These are phyloP conservation scores for Phytophthora chlamydospora DNA, from an alignment of 352 stramenopile genomes.

Conservation along the genomic window DNA sequence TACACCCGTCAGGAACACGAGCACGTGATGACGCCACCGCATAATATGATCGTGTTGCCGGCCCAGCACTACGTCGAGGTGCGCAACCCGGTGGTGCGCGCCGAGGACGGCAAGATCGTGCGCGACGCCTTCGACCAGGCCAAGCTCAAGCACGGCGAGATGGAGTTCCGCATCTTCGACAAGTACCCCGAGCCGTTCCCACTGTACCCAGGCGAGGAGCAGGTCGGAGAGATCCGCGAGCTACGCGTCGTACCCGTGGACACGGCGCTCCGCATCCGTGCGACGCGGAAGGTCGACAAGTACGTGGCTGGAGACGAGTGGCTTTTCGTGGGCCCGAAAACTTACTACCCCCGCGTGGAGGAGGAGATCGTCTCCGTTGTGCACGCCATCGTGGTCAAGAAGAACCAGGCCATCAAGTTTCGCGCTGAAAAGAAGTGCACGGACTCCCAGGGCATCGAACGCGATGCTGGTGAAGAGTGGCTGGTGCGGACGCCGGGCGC, in stretches of 20 bases:
- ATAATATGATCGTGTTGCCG: constrained; percentile 82
- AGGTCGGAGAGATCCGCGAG: constrained; percentile 58
- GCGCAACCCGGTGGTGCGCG: constrained; percentile 66
- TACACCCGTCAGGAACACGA: constrained; percentile 87
- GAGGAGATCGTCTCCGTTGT: constrained; percentile 67
- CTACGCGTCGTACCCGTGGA: constrained; percentile 68
- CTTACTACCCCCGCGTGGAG: constrained; percentile 78
- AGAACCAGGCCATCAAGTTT: constrained; percentile 84
- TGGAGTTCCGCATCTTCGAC: constrained; percentile 79
- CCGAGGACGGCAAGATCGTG: constrained; percentile 53
- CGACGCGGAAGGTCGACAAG: constrained; percentile 60
- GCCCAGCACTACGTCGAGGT: constrained; percentile 83
- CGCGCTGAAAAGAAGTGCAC: constrained; percentile 83
- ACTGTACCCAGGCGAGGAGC: constrained; percentile 72
- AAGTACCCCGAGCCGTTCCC: constrained; percentile 81
- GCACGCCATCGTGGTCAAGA: constrained; percentile 72
- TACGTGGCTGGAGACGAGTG: constrained; percentile 74
- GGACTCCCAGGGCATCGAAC: constrained; percentile 62
- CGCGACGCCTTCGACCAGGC: constrained; percentile 73
- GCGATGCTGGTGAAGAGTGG: constrained; percentile 80
- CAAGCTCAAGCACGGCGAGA: constrained; percentile 81
- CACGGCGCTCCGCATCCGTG: constrained; percentile 65
- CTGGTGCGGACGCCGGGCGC: constrained; percentile 73
- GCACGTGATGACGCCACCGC: constrained; percentile 59
- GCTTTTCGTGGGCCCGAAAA: constrained; percentile 75